Base-by-base conservation (phyloP, 169 alveolate species). In the Plasmodium coatneyi region DNA sequence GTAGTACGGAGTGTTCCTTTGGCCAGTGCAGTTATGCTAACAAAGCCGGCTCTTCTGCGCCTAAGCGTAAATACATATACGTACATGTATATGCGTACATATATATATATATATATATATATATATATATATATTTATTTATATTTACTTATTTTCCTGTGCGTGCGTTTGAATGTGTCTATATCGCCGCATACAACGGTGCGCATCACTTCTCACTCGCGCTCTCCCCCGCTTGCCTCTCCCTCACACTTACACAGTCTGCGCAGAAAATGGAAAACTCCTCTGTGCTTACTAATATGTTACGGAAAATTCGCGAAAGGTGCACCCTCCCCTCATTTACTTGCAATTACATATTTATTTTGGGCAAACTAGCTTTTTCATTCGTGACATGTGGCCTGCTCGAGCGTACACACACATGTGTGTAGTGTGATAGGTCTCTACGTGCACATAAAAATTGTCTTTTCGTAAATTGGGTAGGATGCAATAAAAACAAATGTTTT, bases 301-400 rank as follows among this genome's bases (percentile, higher is more conserved):
- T 60, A 60, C 74, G 32, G 10, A 60, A 60, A n/a, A 0, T 60
- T 60, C 14, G 32, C 74, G 74, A 60, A 60, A 60, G 74, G 74
- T 60, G 74, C 74, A 60, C 74, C 32, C 32, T 60, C 74, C 74
- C 34, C 32, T n/a, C 74, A 60, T 60, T 60, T 60, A 60, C 74
- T 60, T 60, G 10, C 74, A 60, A 60, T 60, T n/a, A 25, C 32
- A 60, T 60, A 60, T 60, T 60, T 60, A 60, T 60, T 60, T 60
- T 60, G 74, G 14, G 74, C 74, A 32, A 60, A 60, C 74, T 60
- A 60, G 74, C 49, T 30, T 72, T 72, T 16, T 72, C 25, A 32
- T 72, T 72, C 49, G 30, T 72, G 41, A 5, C 39, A 72, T 72
- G 19, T 10, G 36, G 46, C 54, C 16, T 74, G 46, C 54, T 34